phyloP scores from a whole-genome alignment of 2,329 filamentous ascomycete genomes.

The Aspergillus novofumigatus region DNA sequence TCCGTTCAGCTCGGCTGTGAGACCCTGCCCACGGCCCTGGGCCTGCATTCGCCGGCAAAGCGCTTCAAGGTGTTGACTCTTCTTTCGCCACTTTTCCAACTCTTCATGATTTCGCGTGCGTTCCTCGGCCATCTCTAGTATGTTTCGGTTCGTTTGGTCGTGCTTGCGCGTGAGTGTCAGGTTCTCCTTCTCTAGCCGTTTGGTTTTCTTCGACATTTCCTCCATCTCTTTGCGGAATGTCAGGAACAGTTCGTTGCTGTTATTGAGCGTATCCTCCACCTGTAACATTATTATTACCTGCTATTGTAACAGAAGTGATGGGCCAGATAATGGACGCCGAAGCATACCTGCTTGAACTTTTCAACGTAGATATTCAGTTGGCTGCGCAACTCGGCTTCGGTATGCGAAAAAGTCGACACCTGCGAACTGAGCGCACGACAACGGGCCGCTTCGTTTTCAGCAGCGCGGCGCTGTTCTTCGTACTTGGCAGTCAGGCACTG shows the following conservation, averaged over 20 bases:
- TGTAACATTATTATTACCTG: conserved; percentile 53
- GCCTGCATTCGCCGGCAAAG: conserved; percentile 96
- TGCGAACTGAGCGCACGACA: conserved; percentile 84
- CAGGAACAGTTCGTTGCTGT: conserved; percentile 94
- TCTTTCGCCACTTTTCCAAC: conserved; percentile 74
- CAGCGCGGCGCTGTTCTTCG: conserved; percentile 83
- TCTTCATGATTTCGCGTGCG: conserved; percentile 71
- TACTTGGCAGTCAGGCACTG: conserved; percentile 84
- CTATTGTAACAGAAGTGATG: conserved; percentile 17
- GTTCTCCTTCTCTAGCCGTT: conserved; percentile 94
- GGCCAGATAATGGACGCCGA: conserved; percentile 11
- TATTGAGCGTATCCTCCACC: conserved; percentile 98
- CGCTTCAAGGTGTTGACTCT: conserved; percentile 86
- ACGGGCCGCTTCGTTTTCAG: conserved; percentile 74
- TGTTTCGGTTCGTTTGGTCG: conserved; percentile 88
- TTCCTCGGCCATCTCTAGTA: conserved; percentile 95
- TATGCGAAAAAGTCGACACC: conserved; percentile 93
- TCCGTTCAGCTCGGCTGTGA: conserved; percentile 56
- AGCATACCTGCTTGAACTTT: conserved; percentile 95
- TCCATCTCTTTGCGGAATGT: conserved; percentile 99
- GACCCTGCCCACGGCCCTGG: conserved; percentile 75
- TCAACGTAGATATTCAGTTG: conserved; percentile 98
- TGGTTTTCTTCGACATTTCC: conserved; percentile 99
- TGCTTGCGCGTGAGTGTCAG: conserved; percentile 86
- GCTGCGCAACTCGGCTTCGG: conserved; percentile 85